phyloP scores from a whole-genome alignment of 805 yeast species.

The Yarrowia yakushimensis region DNA sequence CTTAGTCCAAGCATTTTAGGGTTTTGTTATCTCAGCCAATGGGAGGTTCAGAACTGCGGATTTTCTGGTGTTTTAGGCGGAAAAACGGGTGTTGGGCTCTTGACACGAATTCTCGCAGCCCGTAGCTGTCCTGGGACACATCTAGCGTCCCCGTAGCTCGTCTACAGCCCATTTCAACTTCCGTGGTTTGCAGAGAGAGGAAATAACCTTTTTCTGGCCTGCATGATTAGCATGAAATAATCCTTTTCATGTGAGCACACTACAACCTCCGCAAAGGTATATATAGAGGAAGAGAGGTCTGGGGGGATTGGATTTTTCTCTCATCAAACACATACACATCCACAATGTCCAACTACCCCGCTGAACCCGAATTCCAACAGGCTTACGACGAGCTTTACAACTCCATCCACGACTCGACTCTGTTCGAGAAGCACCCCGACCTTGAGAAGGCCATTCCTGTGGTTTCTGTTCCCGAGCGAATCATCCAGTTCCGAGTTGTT shows the following conservation, averaged over 20 bases:
- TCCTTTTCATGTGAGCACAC: slow-evolving; percentile 20
- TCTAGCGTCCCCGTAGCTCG: not conserved
- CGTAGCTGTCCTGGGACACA: not conserved
- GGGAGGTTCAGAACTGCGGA: not conserved
- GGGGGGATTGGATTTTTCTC: not conserved
- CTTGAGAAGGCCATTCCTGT: slow-evolving; percentile 84
- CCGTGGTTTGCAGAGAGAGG: not conserved
- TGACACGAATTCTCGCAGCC: too few relatives aligned
- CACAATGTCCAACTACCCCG: slow-evolving; percentile 72
- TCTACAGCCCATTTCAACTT: not conserved
- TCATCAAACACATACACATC: not conserved
- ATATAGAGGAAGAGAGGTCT: slow-evolving; percentile 14
- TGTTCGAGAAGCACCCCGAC: slow-evolving; percentile 84
- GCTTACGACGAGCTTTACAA: slow-evolving; percentile 91
- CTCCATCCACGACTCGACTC: slow-evolving; percentile 86
- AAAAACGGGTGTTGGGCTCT: not conserved
- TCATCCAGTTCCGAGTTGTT: slow-evolving; percentile 92
- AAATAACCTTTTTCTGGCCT: not conserved
- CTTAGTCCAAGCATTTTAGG: not conserved
- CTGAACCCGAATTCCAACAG: slow-evolving; percentile 98
- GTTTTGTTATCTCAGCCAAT: slow-evolving; percentile 26
- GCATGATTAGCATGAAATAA: slow-evolving; percentile 19
- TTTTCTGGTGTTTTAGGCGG: not conserved
- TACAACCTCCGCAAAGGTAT: slow-evolving; percentile 17
- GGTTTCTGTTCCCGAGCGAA: slow-evolving; percentile 91